Evolutionary conservation across 202 grass and related monocot species (phyloP).

Genomic region (Dendrocalamus latiflorus): DNA sequence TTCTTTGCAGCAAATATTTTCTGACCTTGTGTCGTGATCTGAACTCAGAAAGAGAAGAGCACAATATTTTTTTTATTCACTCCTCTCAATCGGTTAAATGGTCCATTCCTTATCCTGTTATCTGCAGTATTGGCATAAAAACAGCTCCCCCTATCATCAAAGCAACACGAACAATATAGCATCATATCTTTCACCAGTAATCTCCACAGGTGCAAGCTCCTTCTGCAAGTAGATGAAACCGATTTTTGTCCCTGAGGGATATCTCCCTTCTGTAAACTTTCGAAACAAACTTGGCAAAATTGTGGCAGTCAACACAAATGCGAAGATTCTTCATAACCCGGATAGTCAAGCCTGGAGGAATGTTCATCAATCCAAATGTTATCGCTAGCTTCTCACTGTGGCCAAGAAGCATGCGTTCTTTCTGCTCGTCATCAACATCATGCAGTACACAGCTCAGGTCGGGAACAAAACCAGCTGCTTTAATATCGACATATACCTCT

Average conservation of each 20-base stretch:
- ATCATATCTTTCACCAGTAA: slow-evolving; percentile 55
- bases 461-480: slow-evolving; percentile 61
- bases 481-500: slow-evolving; percentile 53
- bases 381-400: slow-evolving; percentile 77
- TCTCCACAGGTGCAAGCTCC: slow-evolving; percentile 64
- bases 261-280: slow-evolving; percentile 54
- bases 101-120: not conserved
- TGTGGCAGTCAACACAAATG: slow-evolving; percentile 75
- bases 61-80: not conserved
- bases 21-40: not conserved
- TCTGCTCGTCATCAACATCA: slow-evolving; percentile 85
- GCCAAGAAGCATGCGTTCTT: slow-evolving; percentile 62
- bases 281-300: slow-evolving; percentile 76
- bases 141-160: not conserved
- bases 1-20: not conserved
- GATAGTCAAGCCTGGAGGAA: slow-evolving; percentile 30
- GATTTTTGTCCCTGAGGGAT: slow-evolving; percentile 71
- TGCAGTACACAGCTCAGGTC: slow-evolving; percentile 71
- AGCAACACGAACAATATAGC: not conserved
- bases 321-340: slow-evolving; percentile 70
- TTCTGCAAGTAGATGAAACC: slow-evolving; percentile 49
- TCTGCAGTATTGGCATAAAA: not conserved
- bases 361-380: slow-evolving; percentile 73
- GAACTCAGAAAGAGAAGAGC: slow-evolving; percentile 18
- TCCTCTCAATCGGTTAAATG: not conserved